Evolutionary conservation across 2,329 filamentous ascomycete species (phyloP).

Genomic region (Fusarium dimerum): DNA sequence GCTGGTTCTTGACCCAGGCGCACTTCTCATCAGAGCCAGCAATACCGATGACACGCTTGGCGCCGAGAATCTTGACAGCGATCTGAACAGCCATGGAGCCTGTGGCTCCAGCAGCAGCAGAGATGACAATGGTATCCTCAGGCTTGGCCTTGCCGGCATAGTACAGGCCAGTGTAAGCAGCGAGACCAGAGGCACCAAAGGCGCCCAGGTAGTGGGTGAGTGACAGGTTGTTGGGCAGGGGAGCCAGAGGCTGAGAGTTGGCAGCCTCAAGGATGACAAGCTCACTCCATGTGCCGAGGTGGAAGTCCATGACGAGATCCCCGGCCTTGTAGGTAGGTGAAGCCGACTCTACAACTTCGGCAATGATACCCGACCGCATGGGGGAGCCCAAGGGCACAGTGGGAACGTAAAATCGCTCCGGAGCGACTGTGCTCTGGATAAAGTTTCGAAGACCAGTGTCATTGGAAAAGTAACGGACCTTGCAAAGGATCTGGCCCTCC

Average conservation of each 20-base stretch:
- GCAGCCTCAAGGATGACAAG: conserved; percentile 28
- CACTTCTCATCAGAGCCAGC: conserved; percentile 32
- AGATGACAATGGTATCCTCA: conserved; percentile 32
- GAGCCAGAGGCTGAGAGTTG: conserved; percentile 23
- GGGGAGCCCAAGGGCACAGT: conserved; percentile 29
- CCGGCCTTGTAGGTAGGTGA: conserved; percentile 28
- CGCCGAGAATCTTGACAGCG: conserved; percentile 28
- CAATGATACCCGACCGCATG: conserved; percentile 32
- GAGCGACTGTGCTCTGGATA: conserved; percentile 30
- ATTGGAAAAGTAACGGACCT: conserved; percentile 31
- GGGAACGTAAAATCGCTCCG: conserved; percentile 32
- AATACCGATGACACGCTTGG: conserved; percentile 32
- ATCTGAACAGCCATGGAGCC: conserved; percentile 34
- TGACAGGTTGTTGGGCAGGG: conserved; percentile 25
- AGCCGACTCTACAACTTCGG: conserved; percentile 29
- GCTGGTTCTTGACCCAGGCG: conserved; percentile 27
- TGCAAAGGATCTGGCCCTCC: conserved; percentile 31
- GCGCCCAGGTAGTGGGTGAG: conserved; percentile 32
- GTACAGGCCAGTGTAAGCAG: conserved; percentile 29
- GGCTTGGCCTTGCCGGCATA: conserved; percentile 27
- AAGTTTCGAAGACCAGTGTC: conserved; percentile 32
- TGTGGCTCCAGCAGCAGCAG: conserved; percentile 30
- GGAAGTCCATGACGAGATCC: conserved; percentile 32
- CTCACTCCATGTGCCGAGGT: conserved; percentile 32
- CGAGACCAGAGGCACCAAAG: conserved; percentile 30